Evolutionary conservation across 495 filamentous ascomycete genomes (phyloP).

Genomic region (Tuber aestivum): DNA sequence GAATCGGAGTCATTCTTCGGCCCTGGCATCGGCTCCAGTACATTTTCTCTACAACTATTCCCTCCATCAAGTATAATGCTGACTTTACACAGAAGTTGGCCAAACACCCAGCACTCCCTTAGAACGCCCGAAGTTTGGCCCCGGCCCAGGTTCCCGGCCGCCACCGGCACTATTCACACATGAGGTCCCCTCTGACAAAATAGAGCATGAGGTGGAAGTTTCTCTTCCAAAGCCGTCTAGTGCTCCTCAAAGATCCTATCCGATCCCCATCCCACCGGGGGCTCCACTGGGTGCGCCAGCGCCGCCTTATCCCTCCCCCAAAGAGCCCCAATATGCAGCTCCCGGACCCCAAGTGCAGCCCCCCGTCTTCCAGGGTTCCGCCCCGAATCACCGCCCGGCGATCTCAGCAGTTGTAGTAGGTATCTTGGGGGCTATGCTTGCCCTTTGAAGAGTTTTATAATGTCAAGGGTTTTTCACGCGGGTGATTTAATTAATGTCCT

Average conservation of each 20-base stretch:
- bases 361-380: constrained; percentile 24
- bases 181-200: background rate
- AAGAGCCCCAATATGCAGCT: constrained; percentile 2
- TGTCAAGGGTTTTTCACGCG: background rate
- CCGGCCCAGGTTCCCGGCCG: background rate
- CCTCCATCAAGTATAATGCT: background rate
- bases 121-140: background rate
- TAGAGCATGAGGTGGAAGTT: background rate
- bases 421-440: constrained; percentile 8
- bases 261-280: background rate
- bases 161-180: constrained; percentile 3
- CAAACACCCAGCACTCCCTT: background rate
- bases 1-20: background rate
- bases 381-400: constrained; percentile 10
- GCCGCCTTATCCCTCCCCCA: constrained; percentile 5
- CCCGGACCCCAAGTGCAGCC: constrained; percentile 18
- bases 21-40: background rate
- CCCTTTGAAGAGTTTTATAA: background rate
- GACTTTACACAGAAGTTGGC: background rate
- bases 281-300: background rate
- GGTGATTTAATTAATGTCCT: background rate
- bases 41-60: background rate
- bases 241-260: background rate
- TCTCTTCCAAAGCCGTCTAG: background rate
- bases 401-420: constrained; percentile 13